Evolutionary conservation across 768 basidiomycete species (phyloP).

Genomic region (Suillus americanus): DNA sequence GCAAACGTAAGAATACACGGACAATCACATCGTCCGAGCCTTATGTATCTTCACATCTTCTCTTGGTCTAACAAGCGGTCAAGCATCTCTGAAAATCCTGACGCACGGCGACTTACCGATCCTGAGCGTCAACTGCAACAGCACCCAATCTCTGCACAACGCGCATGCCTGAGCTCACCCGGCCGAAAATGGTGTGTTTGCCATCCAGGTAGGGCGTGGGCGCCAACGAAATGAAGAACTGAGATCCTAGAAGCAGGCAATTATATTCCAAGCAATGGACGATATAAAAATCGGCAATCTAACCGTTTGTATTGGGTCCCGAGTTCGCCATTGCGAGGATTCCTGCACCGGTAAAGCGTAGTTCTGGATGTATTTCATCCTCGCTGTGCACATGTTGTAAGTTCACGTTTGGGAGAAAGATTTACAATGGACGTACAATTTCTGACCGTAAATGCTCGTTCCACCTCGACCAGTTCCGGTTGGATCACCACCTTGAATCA

Average conservation of each 20-base stretch:
- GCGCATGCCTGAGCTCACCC: constrained; percentile 88
- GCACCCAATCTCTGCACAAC: constrained; percentile 91
- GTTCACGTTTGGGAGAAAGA: neutral
- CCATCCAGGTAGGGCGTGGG: constrained; percentile 84
- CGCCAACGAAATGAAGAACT: constrained; percentile 88
- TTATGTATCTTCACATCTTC: constrained; percentile 94
- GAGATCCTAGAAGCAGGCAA: constrained; percentile 65
- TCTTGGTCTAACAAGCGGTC: constrained; percentile 37
- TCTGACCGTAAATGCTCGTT: constrained; percentile 85
- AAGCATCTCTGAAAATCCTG: neutral
- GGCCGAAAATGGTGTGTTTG: constrained; percentile 89
- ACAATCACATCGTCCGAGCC: constrained; percentile 37
- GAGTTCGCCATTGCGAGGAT: constrained; percentile 98
- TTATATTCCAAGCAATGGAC: neutral
- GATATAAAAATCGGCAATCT: constrained; percentile 23
- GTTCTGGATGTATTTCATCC: constrained; percentile 88
- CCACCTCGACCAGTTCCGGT: constrained; percentile 94
- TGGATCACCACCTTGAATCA: constrained; percentile 96
- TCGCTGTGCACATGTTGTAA: constrained; percentile 46
- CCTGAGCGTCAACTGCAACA: constrained; percentile 86
- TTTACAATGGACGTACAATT: constrained; percentile 58
- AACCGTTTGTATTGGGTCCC: constrained; percentile 88
- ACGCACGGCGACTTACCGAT: constrained; percentile 55
- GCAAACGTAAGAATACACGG: neutral
- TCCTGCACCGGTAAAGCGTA: constrained; percentile 94